Percentiles rank a stretch among this genome's conserved stretches.
Conservation (phyloP, 805 yeast genomes). For the Cyberlindnera xylosilytica region DNA sequence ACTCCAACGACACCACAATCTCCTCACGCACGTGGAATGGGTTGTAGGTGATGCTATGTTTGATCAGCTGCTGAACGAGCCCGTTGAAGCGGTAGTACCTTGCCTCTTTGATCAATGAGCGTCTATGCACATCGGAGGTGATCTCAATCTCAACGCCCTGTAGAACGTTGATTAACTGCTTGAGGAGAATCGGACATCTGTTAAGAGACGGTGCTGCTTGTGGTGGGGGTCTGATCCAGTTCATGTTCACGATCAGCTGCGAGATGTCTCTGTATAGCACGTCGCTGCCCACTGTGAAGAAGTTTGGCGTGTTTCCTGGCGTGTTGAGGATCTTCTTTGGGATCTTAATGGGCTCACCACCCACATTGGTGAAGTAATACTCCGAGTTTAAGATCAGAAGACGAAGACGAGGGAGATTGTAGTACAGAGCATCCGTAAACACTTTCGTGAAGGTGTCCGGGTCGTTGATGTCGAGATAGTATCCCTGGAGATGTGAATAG, state of each 20-base stretch:
- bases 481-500: constrained; percentile 76
- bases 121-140: constrained; percentile 51
- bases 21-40: constrained; percentile 53
- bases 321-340: constrained; percentile 50
- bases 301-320: constrained; percentile 77
- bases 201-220: constrained; percentile 51
- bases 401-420: constrained; percentile 56
- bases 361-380: constrained; percentile 51
- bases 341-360: constrained; percentile 57
- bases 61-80: constrained; percentile 67
- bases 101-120: constrained; percentile 62
- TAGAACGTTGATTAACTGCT: constrained; percentile 45
- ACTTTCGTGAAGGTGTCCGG: constrained; percentile 62
- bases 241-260: constrained; percentile 33
- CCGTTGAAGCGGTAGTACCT: constrained; percentile 72
- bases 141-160: constrained; percentile 52
- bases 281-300: constrained; percentile 60
- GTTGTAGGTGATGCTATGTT: constrained; percentile 46
- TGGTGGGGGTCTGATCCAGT: constrained; percentile 76
- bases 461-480: constrained; percentile 55
- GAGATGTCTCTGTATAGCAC: constrained; percentile 50
- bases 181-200: constrained; percentile 18
- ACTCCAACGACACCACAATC: constrained; percentile 36
- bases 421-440: constrained; percentile 70
- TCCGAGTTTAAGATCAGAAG: constrained; percentile 49